A percentile compares a stretch with the other conserved stretches of the same genome.
phyloP scores from a whole-genome alignment of 1,284 basidiomycete species.

The Ustilago esculenta region DNA sequence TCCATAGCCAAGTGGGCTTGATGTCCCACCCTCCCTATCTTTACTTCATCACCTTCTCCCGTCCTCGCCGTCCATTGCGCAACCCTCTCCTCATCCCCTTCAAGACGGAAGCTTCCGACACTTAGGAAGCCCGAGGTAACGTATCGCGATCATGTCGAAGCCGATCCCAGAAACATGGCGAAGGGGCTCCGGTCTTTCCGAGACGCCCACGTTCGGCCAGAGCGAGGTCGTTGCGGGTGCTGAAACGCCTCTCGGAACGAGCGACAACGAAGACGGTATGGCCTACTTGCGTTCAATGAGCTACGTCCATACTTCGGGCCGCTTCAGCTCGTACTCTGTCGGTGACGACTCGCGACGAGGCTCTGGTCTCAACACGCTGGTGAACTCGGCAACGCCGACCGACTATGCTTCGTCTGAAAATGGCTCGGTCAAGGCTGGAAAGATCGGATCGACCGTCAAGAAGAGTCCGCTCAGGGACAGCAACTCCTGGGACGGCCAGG shows the following conservation, averaged over 20 bases:
- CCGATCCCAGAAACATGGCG: conserved; percentile 32
- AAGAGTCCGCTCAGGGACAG: conserved; percentile 27
- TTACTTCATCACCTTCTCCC: background rate
- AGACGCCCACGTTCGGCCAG: conserved; percentile 13
- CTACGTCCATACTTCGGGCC: conserved; percentile 38
- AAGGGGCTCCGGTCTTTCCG: conserved; percentile 12
- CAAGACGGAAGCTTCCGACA: background rate
- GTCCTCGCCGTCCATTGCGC: background rate
- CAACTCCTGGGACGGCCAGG: conserved; percentile 30
- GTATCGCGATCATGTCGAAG: conserved; percentile 20
- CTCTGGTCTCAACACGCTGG: conserved; percentile 27
- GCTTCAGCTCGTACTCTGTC: conserved; percentile 25
- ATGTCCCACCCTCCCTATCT: background rate
- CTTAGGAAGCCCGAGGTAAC: background rate
- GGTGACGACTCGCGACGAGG: conserved; percentile 18
- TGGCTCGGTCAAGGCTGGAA: conserved; percentile 17
- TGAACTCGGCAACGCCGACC: conserved; percentile 27
- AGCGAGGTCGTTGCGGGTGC: conserved; percentile 21
- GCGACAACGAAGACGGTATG: conserved; percentile 39
- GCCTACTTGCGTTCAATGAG: conserved; percentile 45
- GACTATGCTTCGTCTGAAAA: conserved; percentile 33
- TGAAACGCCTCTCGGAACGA: conserved; percentile 21
- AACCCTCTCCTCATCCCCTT: conserved; percentile 1
- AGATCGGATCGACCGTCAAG: conserved; percentile 11
- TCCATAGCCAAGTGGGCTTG: no score